These are phyloP conservation scores for Jamesozyma gamospora DNA, from an alignment of 805 yeast genomes.

Conservation along the genomic window DNA sequence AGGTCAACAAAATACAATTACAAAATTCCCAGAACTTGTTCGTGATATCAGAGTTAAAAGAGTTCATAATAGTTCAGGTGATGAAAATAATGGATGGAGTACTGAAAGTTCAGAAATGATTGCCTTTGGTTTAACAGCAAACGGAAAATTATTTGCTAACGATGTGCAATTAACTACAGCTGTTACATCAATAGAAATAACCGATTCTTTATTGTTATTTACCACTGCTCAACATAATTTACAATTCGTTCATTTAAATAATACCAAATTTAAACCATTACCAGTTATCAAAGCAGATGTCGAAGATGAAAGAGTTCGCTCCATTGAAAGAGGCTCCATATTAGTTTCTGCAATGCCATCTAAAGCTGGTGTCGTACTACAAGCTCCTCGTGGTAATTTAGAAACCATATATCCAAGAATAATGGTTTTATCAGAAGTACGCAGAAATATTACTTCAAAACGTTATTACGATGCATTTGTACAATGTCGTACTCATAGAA, in stretches of 20 bases:
- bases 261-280: slow-evolving; percentile 32
- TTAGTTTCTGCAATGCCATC: slow-evolving; percentile 75
- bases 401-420: slow-evolving; percentile 92
- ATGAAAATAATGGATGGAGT: slow-evolving; percentile 23
- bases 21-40: slow-evolving; percentile 62
- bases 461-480: slow-evolving; percentile 66
- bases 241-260: slow-evolving; percentile 65
- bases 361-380: slow-evolving; percentile 70
- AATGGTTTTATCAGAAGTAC: slow-evolving; percentile 76
- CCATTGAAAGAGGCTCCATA: slow-evolving; percentile 86
- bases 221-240: slow-evolving; percentile 84
- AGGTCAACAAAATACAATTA: slow-evolving; percentile 28
- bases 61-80: slow-evolving; percentile 14
- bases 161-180: slow-evolving; percentile 52
- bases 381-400: slow-evolving; percentile 92
- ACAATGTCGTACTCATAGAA: slow-evolving; percentile 82
- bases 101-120: slow-evolving; percentile 24
- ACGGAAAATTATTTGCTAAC: slow-evolving; percentile 66
- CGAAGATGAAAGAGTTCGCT: slow-evolving; percentile 74
- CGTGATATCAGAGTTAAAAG: slow-evolving; percentile 44
- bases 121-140: slow-evolving; percentile 65
- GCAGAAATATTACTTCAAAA: slow-evolving; percentile 49
- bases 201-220: slow-evolving; percentile 63
- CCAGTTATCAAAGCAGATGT: slow-evolving; percentile 31
- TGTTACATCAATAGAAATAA: slow-evolving; percentile 69